Conservation (phyloP, 2,329 filamentous ascomycete genomes). For the Knufia petricola region DNA sequence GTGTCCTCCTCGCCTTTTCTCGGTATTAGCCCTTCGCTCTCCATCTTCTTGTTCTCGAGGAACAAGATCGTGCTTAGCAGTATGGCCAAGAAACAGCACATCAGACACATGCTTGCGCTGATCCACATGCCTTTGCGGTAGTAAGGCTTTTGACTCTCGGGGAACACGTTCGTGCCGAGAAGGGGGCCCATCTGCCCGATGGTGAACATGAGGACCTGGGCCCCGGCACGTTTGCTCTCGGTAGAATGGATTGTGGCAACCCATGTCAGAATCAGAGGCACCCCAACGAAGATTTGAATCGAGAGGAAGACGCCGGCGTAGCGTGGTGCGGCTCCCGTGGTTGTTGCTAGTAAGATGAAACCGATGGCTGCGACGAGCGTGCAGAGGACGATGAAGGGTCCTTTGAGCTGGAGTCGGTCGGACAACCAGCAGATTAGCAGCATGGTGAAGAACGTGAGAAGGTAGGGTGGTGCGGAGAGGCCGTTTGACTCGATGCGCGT, state of each 20-base stretch:
- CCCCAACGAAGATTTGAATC: constrained; percentile 56
- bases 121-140: constrained; percentile 32
- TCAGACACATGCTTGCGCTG: constrained; percentile 26
- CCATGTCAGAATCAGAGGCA: constrained; percentile 62
- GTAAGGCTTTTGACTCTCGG: constrained; percentile 27
- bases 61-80: constrained; percentile 19
- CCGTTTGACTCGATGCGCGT: constrained; percentile 58
- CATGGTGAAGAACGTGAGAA: constrained; percentile 55
- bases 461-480: constrained; percentile 61
- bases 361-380: constrained; percentile 51
- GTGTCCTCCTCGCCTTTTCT: constrained; percentile 8
- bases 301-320: constrained; percentile 47
- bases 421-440: constrained; percentile 54
- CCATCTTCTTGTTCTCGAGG: constrained; percentile 23
- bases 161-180: constrained; percentile 55
- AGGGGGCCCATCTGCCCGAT: constrained; percentile 72
- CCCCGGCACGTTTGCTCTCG: constrained; percentile 18
- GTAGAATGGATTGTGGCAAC: constrained; percentile 39
- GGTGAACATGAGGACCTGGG: constrained; percentile 56
- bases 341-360: constrained; percentile 55
- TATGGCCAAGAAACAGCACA: constrained; percentile 17
- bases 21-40: constrained; percentile 12
- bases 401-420: constrained; percentile 57
- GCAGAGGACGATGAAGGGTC: constrained; percentile 47
- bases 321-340: constrained; percentile 39